These are phyloP conservation scores for Anisodus acutangulus DNA, from an alignment of 257 asterid species.

Conservation along the genomic window DNA sequence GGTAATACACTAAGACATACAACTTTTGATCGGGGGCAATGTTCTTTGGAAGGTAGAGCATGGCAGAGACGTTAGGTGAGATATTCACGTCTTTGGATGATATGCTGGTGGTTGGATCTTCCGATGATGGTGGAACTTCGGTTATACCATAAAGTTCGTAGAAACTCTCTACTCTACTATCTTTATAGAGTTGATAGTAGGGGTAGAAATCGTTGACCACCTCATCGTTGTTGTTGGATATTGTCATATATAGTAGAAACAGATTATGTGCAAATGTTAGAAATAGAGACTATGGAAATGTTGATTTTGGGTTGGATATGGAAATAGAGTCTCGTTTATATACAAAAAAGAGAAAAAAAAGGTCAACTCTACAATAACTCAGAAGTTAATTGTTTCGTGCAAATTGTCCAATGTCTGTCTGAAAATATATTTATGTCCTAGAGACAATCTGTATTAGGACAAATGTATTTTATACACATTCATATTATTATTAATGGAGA, in stretches of 20 bases:
- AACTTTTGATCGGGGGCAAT: conserved; percentile 28
- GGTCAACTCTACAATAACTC: too few species aligned
- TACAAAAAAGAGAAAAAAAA: not conserved
- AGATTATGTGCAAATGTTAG: not conserved
- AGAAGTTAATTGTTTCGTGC: too few species aligned
- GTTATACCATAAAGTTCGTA: too few species aligned
- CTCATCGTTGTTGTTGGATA: conserved; percentile 25
- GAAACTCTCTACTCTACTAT: too few species aligned
- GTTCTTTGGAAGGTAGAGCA: conserved; percentile 27
- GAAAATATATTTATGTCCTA: too few species aligned
- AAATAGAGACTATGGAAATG: not conserved
- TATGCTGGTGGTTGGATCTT: not conserved
- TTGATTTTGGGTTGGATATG: not conserved
- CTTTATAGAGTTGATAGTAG: conserved; percentile 30
- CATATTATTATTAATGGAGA: too few species aligned
- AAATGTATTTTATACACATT: too few species aligned
- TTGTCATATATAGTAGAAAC: conserved; percentile 3
- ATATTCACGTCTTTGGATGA: conserved; percentile 31
- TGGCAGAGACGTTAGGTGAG: conserved; percentile 39
- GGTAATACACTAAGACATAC: conserved; percentile 38
- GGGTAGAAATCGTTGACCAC: conserved; percentile 32
- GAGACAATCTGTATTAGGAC: too few species aligned
- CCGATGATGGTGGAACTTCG: conserved; percentile 34
- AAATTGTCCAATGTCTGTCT: too few species aligned
- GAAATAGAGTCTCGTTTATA: not conserved